Evolutionary conservation across 139 green algal genomes (phyloP), one percentile per base, ranked within the genome.

Genomic region (Haematococcus lacustris): DNA sequence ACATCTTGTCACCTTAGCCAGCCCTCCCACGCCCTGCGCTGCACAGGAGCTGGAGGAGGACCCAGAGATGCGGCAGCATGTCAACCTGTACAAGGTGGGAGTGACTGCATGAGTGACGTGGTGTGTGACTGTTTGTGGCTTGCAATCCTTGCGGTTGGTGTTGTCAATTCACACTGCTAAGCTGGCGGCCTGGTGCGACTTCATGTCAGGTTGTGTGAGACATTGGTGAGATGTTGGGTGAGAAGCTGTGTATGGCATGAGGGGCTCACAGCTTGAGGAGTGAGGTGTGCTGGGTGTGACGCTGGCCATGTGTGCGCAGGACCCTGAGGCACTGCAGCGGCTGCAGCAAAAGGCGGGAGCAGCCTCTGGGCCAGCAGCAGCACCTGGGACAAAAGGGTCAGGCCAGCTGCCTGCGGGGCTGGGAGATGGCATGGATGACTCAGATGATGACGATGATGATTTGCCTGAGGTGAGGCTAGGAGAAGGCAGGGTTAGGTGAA

Each of bases 41-140:
- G 53, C 40, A 43, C 63, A 89, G 73, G 83, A 88, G 73, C 75
- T 88, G 35, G 83, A 88, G 62, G 83, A 88, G 67, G 83, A 88
- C 59, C 38, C 82, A 53, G 82, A 87, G 37, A 80, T 89, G 73
- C 71, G 77, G 2, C 35, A 43, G 3, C 73, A 75, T 32, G 71
- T 84, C 51, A 84, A 83, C 59, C 43, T 88, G 51, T 87, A 80
- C 75, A 80, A 80, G 64, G 73, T 51, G 28, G 76, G 79, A 90
- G 83, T 89, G 95, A 69, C 82, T 96, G 43, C 87, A 94, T 76
- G 89, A 93, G 83, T 91, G 95, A 66, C 70, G 82, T 1, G 91
- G 47, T 57, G 13, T 57, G 47, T 13, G 21, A 57, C 47, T 13
- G 21, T 57, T 13, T 57, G 13, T 57, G 47, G 47, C 13, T 57